These are phyloP conservation scores for Bipolaris zeicola DNA, from an alignment of 2,329 filamentous ascomycete species.

Conservation along the genomic window DNA sequence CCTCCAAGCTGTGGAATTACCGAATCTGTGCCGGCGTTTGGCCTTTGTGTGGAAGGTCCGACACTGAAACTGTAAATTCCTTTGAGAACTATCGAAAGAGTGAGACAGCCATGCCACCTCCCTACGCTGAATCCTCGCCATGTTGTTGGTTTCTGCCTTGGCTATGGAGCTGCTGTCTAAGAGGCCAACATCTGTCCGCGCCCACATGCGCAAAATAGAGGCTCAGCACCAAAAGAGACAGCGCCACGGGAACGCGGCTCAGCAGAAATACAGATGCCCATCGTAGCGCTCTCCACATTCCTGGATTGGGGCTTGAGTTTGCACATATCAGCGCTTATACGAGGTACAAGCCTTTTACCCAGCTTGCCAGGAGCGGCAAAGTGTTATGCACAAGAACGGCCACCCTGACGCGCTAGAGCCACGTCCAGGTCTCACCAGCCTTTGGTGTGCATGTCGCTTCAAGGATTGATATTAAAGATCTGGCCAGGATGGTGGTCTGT, in stretches of 20 bases:
- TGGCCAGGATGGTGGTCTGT: conserved; percentile 29
- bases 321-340: conserved; percentile 39
- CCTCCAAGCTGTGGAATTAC: conserved; percentile 10
- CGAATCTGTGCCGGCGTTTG: conserved; percentile 14
- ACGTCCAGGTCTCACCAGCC: conserved; percentile 39
- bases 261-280: conserved; percentile 21
- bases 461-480: conserved; percentile 22
- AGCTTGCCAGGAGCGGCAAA: conserved; percentile 27
- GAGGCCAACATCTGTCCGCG: conserved; percentile 20
- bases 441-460: conserved; percentile 37
- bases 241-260: conserved; percentile 39
- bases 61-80: conserved; percentile 16
- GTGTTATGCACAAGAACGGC: conserved; percentile 27
- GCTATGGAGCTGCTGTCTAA: conserved; percentile 25
- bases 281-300: conserved; percentile 26
- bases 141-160: conserved; percentile 13
- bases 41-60: conserved; percentile 15
- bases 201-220: conserved; percentile 35
- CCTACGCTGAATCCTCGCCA: conserved; percentile 20
- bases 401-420: conserved; percentile 35
- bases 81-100: neutral
- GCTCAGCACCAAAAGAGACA: conserved; percentile 34
- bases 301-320: conserved; percentile 24
- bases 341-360: conserved; percentile 34
- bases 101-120: conserved; percentile 7